A percentile compares a stretch with the other conserved stretches of the same genome.
phyloP scores from a whole-genome alignment of 805 yeast species.

The Yarrowia deformans region DNA sequence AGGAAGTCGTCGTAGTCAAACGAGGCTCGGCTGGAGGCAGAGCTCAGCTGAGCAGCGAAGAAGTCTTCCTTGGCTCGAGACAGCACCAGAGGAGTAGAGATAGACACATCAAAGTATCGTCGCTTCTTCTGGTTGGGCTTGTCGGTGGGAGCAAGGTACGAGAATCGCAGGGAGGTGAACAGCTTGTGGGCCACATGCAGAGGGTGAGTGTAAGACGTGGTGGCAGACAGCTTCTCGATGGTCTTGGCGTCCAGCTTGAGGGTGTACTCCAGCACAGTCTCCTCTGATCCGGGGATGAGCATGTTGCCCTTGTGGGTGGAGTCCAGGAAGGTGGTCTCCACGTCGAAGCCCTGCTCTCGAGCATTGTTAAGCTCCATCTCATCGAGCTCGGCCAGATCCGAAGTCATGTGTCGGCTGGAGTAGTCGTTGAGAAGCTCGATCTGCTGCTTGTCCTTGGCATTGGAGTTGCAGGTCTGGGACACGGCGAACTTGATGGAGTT shows the following conservation, averaged over 20 bases:
- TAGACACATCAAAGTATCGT: constrained; percentile 40
- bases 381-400: constrained; percentile 28
- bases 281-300: constrained; percentile 30
- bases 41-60: constrained; percentile 1
- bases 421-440: constrained; percentile 3
- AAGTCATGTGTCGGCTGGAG: constrained; percentile 21
- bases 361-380: constrained; percentile 31
- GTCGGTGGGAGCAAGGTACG: constrained; percentile 39
- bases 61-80: constrained; percentile 31
- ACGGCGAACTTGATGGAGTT: constrained; percentile 33
- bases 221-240: constrained; percentile 22
- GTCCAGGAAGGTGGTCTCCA: constrained; percentile 34
- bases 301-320: constrained; percentile 25
- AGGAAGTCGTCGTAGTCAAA: constrained; percentile 28
- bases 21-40: constrained; percentile 10
- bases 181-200: constrained; percentile 31
- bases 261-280: constrained; percentile 31
- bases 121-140: constrained; percentile 29
- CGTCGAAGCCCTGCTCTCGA: constrained; percentile 22
- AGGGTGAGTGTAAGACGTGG: constrained; percentile 26
- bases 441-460: constrained; percentile 25
- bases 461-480: constrained; percentile 27
- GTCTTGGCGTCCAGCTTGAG: constrained; percentile 5
- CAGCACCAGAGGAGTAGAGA: constrained; percentile 38
- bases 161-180: constrained; percentile 31